Evolutionary conservation across 805 yeast genomes (phyloP).

Genomic region (Schwanniomyces pseudopolymorphus): DNA sequence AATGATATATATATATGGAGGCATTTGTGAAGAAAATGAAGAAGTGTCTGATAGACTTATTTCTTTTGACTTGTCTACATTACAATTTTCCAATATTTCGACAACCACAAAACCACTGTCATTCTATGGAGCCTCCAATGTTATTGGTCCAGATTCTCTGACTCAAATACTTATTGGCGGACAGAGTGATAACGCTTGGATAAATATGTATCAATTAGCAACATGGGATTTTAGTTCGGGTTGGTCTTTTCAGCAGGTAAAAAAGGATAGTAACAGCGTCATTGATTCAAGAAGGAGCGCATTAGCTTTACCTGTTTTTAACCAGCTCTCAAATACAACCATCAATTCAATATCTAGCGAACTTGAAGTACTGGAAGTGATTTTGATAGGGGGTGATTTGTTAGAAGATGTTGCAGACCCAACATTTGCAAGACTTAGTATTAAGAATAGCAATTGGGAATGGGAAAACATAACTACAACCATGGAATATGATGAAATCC

Average conservation of each 20-base stretch:
- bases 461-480: slow-evolving; percentile 32
- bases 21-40: slow-evolving; percentile 27
- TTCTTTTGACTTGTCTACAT: slow-evolving; percentile 37
- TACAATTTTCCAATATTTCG: slow-evolving; percentile 36
- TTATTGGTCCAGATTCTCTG: slow-evolving; percentile 45
- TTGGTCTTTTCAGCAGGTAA: slow-evolving; percentile 58
- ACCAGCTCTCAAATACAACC: slow-evolving; percentile 20
- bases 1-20: slow-evolving; percentile 57
- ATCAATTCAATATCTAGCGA: slow-evolving; percentile 26
- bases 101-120: slow-evolving; percentile 56
- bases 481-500: slow-evolving; percentile 20
- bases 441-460: slow-evolving; percentile 29
- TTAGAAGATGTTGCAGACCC: slow-evolving; percentile 42
- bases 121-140: slow-evolving; percentile 51
- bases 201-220: slow-evolving; percentile 70
- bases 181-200: slow-evolving; percentile 60
- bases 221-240: slow-evolving; percentile 64
- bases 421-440: slow-evolving; percentile 36
- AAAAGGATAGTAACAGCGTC: slow-evolving; percentile 17
- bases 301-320: slow-evolving; percentile 55
- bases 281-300: slow-evolving; percentile 57
- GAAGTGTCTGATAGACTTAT: slow-evolving; percentile 42
- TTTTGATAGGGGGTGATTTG: slow-evolving; percentile 63
- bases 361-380: slow-evolving; percentile 37
- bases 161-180: slow-evolving; percentile 67